A percentile compares a stretch with the other conserved stretches of the same genome.
phyloP scores from a whole-genome alignment of 2,329 filamentous ascomycete species.

The Colletotrichum sp. region DNA sequence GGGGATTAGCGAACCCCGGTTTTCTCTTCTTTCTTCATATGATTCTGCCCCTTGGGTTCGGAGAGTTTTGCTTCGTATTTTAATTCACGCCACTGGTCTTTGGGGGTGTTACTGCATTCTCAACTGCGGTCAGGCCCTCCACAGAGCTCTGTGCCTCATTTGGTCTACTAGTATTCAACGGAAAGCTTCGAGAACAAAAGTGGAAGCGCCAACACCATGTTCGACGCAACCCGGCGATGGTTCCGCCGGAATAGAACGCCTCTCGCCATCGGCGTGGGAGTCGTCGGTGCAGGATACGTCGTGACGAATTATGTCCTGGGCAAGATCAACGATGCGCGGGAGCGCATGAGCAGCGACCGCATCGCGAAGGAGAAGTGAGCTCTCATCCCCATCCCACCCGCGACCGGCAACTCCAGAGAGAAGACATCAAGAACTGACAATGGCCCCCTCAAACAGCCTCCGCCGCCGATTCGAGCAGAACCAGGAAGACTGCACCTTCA shows the following conservation, averaged over 20 bases:
- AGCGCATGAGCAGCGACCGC: constrained; percentile 95
- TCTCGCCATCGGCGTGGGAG: constrained; percentile 84
- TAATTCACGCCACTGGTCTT: neutral
- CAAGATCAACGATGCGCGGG: constrained; percentile 91
- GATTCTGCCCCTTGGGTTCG: neutral
- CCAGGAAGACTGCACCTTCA: constrained; percentile 98
- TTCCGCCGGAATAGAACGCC: constrained; percentile 89
- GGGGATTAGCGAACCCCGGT: neutral
- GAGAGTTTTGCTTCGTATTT: neutral
- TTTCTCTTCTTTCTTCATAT: neutral
- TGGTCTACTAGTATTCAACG: neutral
- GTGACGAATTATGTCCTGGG: constrained; percentile 90
- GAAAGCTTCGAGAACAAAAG: neutral
- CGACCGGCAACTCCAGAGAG: neutral
- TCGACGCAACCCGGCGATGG: constrained; percentile 83
- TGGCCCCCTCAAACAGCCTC: constrained; percentile 61
- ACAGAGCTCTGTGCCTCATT: neutral
- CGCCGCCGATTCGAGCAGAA: constrained; percentile 98
- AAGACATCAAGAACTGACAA: neutral
- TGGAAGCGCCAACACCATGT: constrained; percentile 48
- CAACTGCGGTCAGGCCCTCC: neutral
- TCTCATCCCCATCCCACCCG: neutral
- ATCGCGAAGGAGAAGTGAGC: constrained; percentile 95
- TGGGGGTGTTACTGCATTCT: neutral
- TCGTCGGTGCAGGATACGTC: constrained; percentile 89